Percentiles rank a stretch among this genome's conserved stretches.
Evolutionary conservation across 2,329 filamentous ascomycete species (phyloP).

Genomic region (Penicillium sp.): DNA sequence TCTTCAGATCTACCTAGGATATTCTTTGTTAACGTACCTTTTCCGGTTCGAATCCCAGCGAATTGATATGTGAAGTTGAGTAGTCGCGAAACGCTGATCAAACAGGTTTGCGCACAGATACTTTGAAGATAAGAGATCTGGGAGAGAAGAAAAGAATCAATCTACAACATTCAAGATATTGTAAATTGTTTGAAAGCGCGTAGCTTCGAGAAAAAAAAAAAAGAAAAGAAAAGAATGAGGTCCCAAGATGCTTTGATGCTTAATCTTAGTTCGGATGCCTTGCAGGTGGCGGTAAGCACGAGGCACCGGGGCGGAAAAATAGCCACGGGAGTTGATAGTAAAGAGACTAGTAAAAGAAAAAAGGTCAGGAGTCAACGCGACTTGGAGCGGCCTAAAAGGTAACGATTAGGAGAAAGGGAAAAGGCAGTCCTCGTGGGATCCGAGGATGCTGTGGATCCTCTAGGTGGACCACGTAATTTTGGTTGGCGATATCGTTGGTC

Average conservation of each 20-base stretch:
- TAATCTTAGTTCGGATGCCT: constrained; percentile 41
- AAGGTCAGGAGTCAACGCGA: constrained; percentile 21
- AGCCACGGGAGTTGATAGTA: neutral
- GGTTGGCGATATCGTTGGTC: constrained; percentile 10
- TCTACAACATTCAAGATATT: constrained; percentile 3
- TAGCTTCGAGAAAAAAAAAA: neutral
- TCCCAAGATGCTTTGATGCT: constrained; percentile 41
- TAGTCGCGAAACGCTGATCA: constrained; percentile 1
- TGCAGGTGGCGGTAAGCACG: constrained; percentile 40
- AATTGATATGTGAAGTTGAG: constrained; percentile 1
- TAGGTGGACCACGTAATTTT: constrained; percentile 21
- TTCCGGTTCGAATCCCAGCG: neutral
- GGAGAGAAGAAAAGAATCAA: constrained; percentile 11
- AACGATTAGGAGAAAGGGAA: constrained; percentile 13
- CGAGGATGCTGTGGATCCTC: constrained; percentile 35
- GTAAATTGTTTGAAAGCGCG: constrained; percentile 1
- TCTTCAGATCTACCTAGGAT: neutral
- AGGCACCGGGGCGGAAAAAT: constrained; percentile 28
- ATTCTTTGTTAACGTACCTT: constrained; percentile 2
- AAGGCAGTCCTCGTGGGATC: constrained; percentile 29
- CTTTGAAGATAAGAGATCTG: constrained; percentile 2
- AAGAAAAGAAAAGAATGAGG: constrained; percentile 19
- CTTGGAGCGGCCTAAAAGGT: constrained; percentile 30
- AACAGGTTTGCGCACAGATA: constrained; percentile 6
- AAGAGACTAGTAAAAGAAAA: constrained; percentile 11